Conservation (phyloP, 139 green algal genomes). For the Ettlia oleoabundans region DNA sequence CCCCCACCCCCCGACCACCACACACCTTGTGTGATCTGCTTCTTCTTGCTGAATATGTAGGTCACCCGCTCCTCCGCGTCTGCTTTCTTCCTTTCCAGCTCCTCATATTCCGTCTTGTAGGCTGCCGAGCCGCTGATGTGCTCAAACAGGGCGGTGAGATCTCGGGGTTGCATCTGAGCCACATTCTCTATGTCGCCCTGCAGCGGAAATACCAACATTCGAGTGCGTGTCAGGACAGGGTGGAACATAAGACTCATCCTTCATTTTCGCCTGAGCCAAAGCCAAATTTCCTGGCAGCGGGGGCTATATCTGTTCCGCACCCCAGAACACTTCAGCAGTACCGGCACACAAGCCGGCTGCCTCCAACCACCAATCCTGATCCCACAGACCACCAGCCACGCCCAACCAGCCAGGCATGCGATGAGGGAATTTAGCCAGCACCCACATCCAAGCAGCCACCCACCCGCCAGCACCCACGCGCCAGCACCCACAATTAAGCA, state of each 20-base stretch:
- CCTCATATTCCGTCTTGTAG: slow-evolving; percentile 73
- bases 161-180: slow-evolving; percentile 78
- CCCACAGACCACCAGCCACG: too few species aligned
- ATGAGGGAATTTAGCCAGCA: neutral
- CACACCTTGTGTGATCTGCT: slow-evolving; percentile 57
- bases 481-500: too few species aligned
- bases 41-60: slow-evolving; percentile 80
- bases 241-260: too few species aligned
- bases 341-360: neutral
- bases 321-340: too few species aligned
- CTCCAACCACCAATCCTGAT: neutral
- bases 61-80: slow-evolving; percentile 71
- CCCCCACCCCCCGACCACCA: neutral
- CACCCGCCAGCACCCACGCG: neutral
- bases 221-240: too few species aligned
- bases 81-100: slow-evolving; percentile 56
- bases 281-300: too few species aligned
- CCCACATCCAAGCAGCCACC: neutral
- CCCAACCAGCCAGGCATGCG: neutral
- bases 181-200: slow-evolving; percentile 98
- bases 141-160: slow-evolving; percentile 93
- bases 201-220: too few species aligned
- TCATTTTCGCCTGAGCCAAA: too few species aligned
- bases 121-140: slow-evolving; percentile 81
- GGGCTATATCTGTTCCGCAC: too few species aligned